Base-by-base conservation (phyloP, 352 stramenopile genomes). In the Pythium apleroticum region DNA sequence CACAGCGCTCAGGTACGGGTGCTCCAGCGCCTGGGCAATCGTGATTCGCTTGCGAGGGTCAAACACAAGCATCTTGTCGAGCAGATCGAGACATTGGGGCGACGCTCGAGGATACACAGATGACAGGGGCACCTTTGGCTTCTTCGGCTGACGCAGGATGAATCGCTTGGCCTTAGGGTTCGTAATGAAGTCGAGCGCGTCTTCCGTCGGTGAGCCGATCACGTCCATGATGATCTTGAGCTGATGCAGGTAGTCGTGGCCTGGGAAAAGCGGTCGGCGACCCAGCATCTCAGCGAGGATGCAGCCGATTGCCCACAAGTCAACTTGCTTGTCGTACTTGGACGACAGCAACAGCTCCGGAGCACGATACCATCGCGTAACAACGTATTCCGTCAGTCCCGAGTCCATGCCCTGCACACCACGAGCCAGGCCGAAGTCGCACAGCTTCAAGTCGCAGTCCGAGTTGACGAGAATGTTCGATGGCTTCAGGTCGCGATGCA, bases 61-160 rank as follows among this genome's bases (percentile, higher is more conserved):
- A 33, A 98, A 98, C 11, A 91, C 75, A 11, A 98, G 81, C 90
- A 98, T 97, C 56, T 92, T 91, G 55, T 97, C 79, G 5, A 98
- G 77, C 43, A 98, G 63, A 73, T 98, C 90, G 7, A 98, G 72
- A 27, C 86, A 96, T 52, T 87, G 72, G 5, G 84, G 73, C 17
- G 77, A 95, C 14, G 89, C 89, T 39, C 87, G 80, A 7, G 89
- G 86, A 69, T 97, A 98, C 9, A 97, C 75, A 0, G 84, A 90
- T 15, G 86, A 86, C 8, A 96, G 77, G 22, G 79, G 81, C 17
- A 96, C 81, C 65, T 88, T 89, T 1, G 85, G 85, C 39, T 96
- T 96, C 74, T 95, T 93, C 1, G 87, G 87, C 53, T 96, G 87
- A 25, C 86, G 82, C 60, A 96, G 60, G 57, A 96, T 95, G 52